Evolutionary conservation across 352 stramenopile species (phyloP).

Genomic region (Phytophthora brassicae): DNA sequence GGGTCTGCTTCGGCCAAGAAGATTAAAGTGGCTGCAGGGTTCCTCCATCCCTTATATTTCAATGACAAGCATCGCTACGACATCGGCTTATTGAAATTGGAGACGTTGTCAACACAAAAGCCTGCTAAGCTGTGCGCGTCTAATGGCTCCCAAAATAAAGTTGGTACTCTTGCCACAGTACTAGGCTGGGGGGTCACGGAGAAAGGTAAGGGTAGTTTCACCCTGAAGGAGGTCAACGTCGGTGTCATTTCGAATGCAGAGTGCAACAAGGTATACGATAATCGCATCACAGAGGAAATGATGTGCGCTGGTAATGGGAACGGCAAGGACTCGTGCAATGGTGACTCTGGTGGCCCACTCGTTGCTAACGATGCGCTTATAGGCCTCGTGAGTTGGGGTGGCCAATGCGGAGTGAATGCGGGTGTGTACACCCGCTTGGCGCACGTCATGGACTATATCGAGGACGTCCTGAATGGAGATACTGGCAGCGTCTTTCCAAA

Average conservation of each 20-base stretch:
- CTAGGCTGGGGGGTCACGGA: conserved; percentile 53
- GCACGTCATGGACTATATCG: conserved; percentile 54
- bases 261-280: conserved; percentile 39
- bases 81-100: conserved; percentile 48
- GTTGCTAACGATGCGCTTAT: conserved; percentile 45
- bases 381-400: conserved; percentile 64
- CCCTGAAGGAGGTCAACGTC: conserved; percentile 47
- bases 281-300: conserved; percentile 60
- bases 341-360: conserved; percentile 60
- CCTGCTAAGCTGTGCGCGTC: conserved; percentile 26
- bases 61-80: conserved; percentile 31
- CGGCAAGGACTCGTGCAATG: conserved; percentile 60
- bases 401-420: conserved; percentile 44
- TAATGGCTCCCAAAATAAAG: conserved; percentile 43
- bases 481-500: conserved; percentile 6
- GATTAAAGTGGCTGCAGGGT: conserved; percentile 19
- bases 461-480: conserved; percentile 37
- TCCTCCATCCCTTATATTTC: conserved; percentile 22
- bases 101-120: conserved; percentile 26
- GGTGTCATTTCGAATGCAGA: conserved; percentile 44
- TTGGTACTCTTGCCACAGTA: conserved; percentile 45
- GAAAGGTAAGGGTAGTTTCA: conserved; percentile 29
- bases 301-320: conserved; percentile 52
- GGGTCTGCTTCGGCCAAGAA: conserved; percentile 13
- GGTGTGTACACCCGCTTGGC: conserved; percentile 56